Conservation (phyloP, 805 yeast species). For the Metschnikowia koreensis region DNA sequence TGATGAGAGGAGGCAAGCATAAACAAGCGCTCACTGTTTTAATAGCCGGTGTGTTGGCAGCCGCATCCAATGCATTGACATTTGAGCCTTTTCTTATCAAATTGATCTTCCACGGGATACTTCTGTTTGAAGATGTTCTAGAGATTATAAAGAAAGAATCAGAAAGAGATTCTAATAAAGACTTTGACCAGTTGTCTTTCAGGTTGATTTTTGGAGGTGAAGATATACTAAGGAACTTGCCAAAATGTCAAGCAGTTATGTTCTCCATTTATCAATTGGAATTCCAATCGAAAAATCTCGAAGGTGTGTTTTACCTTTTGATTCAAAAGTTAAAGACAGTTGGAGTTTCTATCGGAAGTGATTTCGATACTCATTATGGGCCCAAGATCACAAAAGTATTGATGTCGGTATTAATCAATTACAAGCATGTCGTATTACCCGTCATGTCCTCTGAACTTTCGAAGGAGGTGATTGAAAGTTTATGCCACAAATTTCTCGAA, state of each 20-base stretch:
- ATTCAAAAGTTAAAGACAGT: conserved; percentile 14
- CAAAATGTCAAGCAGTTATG: conserved; percentile 14
- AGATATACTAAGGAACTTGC: conserved; percentile 2
- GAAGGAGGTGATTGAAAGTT: neutral
- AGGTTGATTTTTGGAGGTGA: neutral
- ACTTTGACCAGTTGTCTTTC: neutral
- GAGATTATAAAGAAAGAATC: conserved; percentile 5
- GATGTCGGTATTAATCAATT: conserved; percentile 3
- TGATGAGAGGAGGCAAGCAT: neutral
- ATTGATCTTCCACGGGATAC: conserved; percentile 18
- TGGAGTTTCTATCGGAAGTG: neutral
- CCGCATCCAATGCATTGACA: neutral
- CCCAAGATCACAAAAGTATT: neutral
- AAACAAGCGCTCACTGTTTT: neutral
- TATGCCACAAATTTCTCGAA: conserved; percentile 1
- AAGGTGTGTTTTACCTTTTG: conserved; percentile 13
- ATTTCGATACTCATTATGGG: neutral
- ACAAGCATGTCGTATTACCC: conserved; percentile 6
- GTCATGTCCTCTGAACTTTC: conserved; percentile 6
- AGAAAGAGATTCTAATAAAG: neutral
- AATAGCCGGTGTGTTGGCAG: neutral
- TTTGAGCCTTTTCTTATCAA: conserved; percentile 13
- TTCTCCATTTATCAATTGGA: conserved; percentile 15
- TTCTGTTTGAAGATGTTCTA: conserved; percentile 17
- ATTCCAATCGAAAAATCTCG: conserved; percentile 13